A percentile compares a stretch with the other conserved stretches of the same genome.
Evolutionary conservation across 2,329 filamentous ascomycete species (phyloP).

Genomic region (Claviceps sp.): DNA sequence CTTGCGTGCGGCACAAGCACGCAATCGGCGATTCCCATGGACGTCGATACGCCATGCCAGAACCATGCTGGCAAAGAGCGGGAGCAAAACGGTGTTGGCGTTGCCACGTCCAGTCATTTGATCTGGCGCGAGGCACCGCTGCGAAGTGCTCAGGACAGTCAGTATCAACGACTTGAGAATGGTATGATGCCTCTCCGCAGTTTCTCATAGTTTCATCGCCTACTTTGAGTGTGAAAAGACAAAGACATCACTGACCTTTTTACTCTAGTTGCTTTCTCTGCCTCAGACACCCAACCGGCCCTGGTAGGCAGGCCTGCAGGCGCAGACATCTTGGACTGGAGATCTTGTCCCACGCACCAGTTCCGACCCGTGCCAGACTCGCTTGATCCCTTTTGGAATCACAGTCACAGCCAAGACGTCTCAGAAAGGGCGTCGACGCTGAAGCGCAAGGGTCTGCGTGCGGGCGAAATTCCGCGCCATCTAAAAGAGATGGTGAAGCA

Average conservation of each 20-base stretch:
- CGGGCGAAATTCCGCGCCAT: constrained; percentile 60
- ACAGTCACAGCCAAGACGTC: constrained; percentile 33
- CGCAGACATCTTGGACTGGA: constrained; percentile 71
- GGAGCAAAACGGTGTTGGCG: no score
- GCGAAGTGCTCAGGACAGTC: constrained; percentile 83
- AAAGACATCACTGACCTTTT: not conserved
- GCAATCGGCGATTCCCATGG: constrained; percentile 62
- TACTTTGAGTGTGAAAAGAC: not conserved
- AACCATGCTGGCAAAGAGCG: constrained; percentile 3
- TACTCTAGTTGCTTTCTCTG: not conserved
- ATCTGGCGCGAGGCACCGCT: constrained; percentile 58
- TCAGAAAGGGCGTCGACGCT: constrained; percentile 34
- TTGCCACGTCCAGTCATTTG: constrained; percentile 10
- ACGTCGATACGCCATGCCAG: constrained; percentile 29
- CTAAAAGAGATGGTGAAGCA: constrained; percentile 71
- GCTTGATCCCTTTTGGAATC: constrained; percentile 74
- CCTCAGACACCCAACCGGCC: not conserved
- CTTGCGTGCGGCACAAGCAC: constrained; percentile 46
- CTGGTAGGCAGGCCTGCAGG: constrained; percentile 63
- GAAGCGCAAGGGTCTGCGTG: constrained; percentile 29
- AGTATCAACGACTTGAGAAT: constrained; percentile 89
- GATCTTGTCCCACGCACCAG: constrained; percentile 67
- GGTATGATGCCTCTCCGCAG: constrained; percentile 32
- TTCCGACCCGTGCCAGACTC: constrained; percentile 76
- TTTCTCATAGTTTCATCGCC: not conserved